These are phyloP conservation scores for Cryphonectria parasitica DNA, from an alignment of 2,329 filamentous ascomycete species.

Conservation along the genomic window DNA sequence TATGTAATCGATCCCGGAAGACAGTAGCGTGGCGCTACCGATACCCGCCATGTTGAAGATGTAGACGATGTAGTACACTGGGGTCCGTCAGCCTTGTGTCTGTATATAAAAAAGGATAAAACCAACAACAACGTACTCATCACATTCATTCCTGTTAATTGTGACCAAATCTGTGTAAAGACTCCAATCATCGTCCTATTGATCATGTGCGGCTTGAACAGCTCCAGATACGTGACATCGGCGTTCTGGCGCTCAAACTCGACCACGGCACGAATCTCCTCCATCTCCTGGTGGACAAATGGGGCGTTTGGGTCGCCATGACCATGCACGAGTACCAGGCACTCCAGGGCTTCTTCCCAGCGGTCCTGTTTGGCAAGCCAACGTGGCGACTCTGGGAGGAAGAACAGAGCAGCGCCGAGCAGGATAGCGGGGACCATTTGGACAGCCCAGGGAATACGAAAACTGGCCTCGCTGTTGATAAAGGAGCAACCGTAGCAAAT, in stretches of 20 bases:
- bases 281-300: constrained; percentile 69
- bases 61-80: constrained; percentile 70
- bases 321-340: constrained; percentile 63
- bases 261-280: constrained; percentile 74
- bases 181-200: constrained; percentile 73
- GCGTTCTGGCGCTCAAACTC: constrained; percentile 73
- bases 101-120: too few relatives aligned
- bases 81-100: background rate
- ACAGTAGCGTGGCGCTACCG: constrained; percentile 61
- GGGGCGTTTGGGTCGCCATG: constrained; percentile 66
- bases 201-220: constrained; percentile 74
- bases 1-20: constrained; percentile 73
- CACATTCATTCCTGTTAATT: constrained; percentile 77
- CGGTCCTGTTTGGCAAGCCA: constrained; percentile 56
- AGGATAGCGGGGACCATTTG: constrained; percentile 50
- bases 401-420: constrained; percentile 46
- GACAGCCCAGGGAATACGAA: constrained; percentile 54
- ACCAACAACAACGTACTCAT: constrained; percentile 52
- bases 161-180: constrained; percentile 76
- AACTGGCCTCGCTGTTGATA: constrained; percentile 47
- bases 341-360: constrained; percentile 48
- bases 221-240: constrained; percentile 71
- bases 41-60: constrained; percentile 75
- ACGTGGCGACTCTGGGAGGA: constrained; percentile 54
- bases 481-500: constrained; percentile 52